Base-by-base conservation (phyloP, 495 filamentous ascomycete species). In the Neurospora sp. region DNA sequence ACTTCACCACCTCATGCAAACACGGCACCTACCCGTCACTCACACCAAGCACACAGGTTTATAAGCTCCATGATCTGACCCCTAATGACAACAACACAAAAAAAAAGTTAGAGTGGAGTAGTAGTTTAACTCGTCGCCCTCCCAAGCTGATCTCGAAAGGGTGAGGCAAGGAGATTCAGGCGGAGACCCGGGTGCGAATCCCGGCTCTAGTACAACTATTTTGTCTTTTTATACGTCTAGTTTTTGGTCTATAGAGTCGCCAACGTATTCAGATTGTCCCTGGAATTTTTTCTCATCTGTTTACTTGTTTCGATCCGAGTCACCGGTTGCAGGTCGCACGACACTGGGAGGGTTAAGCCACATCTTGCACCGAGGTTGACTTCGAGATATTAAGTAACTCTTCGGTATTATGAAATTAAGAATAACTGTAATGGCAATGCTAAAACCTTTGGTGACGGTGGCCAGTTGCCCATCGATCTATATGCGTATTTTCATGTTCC, bases 91-190 rank as follows among this genome's bases (percentile, higher is more conserved):
- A 34, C 28, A 62, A 19, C 13, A 34, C 11, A 62, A 34, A 62
- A 31, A 62, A 31, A 39, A 39, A 74, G 75, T 66, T 77, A 62
- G 73, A 75, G 77, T 77, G 62, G 75, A 78, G 77, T 77, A 78
- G 77, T 71, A 78, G 77, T 78, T 62, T 78, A 78, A 78, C 74
- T 78, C 73, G 76, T 72, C 77, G 74, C 77, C 75, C 75, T 77
- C 73, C 77, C 77, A 77, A 77, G 34, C 54, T 1, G 45, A 54
- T 7, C 45, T 21, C 21, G n/a, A 54, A 54, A 24, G 5, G 45
- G 45, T 7, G 21, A 54, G 21, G 45, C 21, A 28, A 54, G 45
- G 54, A 62, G 54, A 62, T 31, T 62, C 28, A 54, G 75, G 77
- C 74, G 77, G 69, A 78, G 71, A 75, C 72, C 39, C 69, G 75